These are phyloP conservation scores for Aspergillus coremiiformis DNA, from an alignment of 495 filamentous ascomycete genomes.

Conservation along the genomic window DNA sequence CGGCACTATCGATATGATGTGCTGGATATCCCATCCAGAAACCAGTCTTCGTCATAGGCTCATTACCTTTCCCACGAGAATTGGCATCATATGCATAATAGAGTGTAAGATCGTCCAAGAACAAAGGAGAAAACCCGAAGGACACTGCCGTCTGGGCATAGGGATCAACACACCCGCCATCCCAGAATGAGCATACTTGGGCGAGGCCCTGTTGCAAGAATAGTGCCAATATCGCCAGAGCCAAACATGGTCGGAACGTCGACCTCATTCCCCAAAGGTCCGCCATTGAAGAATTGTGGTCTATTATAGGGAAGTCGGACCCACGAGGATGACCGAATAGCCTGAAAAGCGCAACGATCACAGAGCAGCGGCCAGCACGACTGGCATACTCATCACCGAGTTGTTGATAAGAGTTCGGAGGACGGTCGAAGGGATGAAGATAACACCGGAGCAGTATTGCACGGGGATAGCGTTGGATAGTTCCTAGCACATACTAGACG, in stretches of 20 bases:
- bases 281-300: slow-evolving; percentile 19
- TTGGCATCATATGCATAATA: slow-evolving; percentile 38
- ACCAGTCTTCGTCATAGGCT: slow-evolving; percentile 34
- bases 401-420: neutral
- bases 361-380: slow-evolving; percentile 13
- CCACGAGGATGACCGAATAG: slow-evolving; percentile 17
- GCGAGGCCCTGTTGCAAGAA: slow-evolving; percentile 19
- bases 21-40: slow-evolving; percentile 37
- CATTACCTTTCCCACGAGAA: slow-evolving; percentile 25
- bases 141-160: slow-evolving; percentile 36
- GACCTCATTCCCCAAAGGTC: slow-evolving; percentile 5
- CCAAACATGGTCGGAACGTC: slow-evolving; percentile 13
- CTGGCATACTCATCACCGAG: slow-evolving; percentile 18
- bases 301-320: slow-evolving; percentile 2
- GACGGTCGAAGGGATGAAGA: neutral
- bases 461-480: neutral
- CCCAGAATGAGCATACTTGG: slow-evolving; percentile 37
- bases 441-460: neutral
- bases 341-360: slow-evolving; percentile 19
- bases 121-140: slow-evolving; percentile 34
- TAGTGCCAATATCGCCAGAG: slow-evolving; percentile 13
- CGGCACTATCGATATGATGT: slow-evolving; percentile 23
- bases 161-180: slow-evolving; percentile 35
- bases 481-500: neutral
- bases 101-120: slow-evolving; percentile 30